phyloP scores from a whole-genome alignment of 169 alveolate genomes.

The Pseudocohnilembus persalinus region DNA sequence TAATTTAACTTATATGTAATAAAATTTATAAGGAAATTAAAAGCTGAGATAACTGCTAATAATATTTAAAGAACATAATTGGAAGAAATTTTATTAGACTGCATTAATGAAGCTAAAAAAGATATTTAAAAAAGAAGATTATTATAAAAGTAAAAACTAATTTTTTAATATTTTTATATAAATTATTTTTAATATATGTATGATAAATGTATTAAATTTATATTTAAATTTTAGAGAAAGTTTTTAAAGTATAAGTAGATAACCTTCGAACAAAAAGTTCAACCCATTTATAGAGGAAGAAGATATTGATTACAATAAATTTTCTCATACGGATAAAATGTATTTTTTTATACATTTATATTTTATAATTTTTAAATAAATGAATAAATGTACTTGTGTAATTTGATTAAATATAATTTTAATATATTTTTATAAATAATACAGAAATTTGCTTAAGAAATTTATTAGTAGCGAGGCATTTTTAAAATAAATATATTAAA shows the following conservation, averaged over 20 bases:
- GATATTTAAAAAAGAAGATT: conserved; percentile 34
- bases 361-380: too few relatives aligned
- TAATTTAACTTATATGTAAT: too few relatives aligned
- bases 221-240: not conserved
- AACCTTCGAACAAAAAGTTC: too few relatives aligned
- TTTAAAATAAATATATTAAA: too few relatives aligned
- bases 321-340: not conserved
- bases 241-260: too few relatives aligned
- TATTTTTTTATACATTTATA: too few relatives aligned
- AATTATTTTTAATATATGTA: too few relatives aligned
- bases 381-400: too few relatives aligned
- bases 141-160: not conserved
- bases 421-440: too few relatives aligned
- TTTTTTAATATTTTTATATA: too few relatives aligned
- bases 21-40: conserved; percentile 26
- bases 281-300: not conserved
- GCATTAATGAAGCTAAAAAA: conserved; percentile 39
- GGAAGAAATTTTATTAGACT: conserved; percentile 41
- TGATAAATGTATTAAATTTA: too few relatives aligned
- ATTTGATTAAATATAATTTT: too few relatives aligned
- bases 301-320: not conserved
- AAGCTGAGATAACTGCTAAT: conserved; percentile 20
- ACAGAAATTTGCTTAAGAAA: not conserved
- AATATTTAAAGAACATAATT: conserved; percentile 35
- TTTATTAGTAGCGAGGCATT: not conserved